These are phyloP conservation scores for Fusarium sp. DNA, from an alignment of 2,329 filamentous ascomycete species.

Conservation along the genomic window DNA sequence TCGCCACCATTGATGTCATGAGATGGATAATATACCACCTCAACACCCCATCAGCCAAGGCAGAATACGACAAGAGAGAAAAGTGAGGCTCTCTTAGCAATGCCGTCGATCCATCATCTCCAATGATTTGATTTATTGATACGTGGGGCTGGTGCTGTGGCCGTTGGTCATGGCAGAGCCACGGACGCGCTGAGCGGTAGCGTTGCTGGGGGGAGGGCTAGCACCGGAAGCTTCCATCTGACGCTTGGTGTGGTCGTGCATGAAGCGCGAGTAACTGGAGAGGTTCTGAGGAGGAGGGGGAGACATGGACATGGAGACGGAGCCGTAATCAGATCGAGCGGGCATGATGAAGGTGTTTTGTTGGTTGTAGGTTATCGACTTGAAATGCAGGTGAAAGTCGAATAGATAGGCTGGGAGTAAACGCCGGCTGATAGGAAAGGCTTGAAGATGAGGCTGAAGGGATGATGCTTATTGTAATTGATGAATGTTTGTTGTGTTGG, in stretches of 20 bases:
- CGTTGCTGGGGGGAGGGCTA: constrained; percentile 19
- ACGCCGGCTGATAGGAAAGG: background rate
- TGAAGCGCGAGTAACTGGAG: constrained; percentile 66
- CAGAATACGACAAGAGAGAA: background rate
- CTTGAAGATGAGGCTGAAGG: constrained; percentile 17
- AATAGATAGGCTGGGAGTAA: background rate
- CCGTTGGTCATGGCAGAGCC: constrained; percentile 46
- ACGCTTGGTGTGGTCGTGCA: constrained; percentile 71
- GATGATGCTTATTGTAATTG: constrained; percentile 14
- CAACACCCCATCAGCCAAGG: constrained; percentile 3
- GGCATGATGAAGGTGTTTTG: constrained; percentile 47
- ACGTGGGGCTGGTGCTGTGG: constrained; percentile 28
- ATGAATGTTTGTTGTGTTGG: constrained; percentile 15
- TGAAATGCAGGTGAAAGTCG: background rate
- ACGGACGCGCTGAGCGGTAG: constrained; percentile 21
- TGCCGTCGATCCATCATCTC: constrained; percentile 2
- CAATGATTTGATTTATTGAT: constrained; percentile 12
- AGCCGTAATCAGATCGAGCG: constrained; percentile 51
- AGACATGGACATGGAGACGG: constrained; percentile 50
- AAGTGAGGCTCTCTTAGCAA: background rate
- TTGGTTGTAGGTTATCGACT: background rate
- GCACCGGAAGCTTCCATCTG: constrained; percentile 67
- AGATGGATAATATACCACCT: background rate
- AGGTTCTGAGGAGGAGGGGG: constrained; percentile 57
- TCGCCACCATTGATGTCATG: constrained; percentile 37